Conservation (phyloP, 192 early-diverging fungal genomes). For the Backusella liffmaniae region DNA sequence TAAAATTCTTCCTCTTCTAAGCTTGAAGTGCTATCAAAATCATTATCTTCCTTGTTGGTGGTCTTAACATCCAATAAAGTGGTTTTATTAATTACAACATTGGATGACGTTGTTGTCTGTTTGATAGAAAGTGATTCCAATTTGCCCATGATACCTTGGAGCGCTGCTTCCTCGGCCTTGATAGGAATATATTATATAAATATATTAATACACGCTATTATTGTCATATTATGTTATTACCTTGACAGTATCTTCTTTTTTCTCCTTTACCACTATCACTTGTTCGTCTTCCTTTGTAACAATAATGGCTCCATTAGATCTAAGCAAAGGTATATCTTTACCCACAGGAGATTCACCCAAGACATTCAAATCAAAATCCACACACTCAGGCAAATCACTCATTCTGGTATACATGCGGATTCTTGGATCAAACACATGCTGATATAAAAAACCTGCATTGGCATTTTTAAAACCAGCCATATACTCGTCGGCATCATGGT, state of each 20-base stretch:
- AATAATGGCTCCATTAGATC: not conserved
- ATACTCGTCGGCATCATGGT: slow-evolving; percentile 65
- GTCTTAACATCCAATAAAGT: not conserved
- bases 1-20: not conserved
- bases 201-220: not conserved
- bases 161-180: not conserved
- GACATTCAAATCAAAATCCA: not conserved
- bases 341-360: not conserved
- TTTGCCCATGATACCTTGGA: not conserved
- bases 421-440: slow-evolving; percentile 83
- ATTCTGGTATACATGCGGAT: slow-evolving; percentile 55
- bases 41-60: not conserved
- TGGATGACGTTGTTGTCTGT: not conserved
- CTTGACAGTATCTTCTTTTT: not conserved
- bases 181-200: not conserved
- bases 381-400: slow-evolving; percentile 42
- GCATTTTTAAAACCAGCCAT: slow-evolving; percentile 67
- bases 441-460: slow-evolving; percentile 86
- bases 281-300: not conserved
- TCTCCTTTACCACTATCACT: not conserved
- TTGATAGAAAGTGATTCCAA: not conserved
- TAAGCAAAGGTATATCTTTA: not conserved
- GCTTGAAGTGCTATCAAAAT: not conserved
- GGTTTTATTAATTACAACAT: not conserved
- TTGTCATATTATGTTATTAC: not conserved